These are phyloP conservation scores for Petunia hybrid DNA, from an alignment of 305 asterid species.

Conservation along the genomic window DNA sequence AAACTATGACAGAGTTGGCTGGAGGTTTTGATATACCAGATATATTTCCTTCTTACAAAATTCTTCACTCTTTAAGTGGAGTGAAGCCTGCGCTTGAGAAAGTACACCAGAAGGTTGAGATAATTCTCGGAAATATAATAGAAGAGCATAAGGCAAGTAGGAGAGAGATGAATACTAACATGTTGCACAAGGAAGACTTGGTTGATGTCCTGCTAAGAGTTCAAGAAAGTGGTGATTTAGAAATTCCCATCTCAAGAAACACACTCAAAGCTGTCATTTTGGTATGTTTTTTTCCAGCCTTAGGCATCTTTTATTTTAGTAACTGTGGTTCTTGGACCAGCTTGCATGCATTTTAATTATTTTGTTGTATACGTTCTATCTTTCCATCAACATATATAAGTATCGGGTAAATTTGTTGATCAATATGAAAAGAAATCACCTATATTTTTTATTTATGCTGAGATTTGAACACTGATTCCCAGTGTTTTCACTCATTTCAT, in stretches of 20 bases:
- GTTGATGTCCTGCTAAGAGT: slow-evolving; percentile 37
- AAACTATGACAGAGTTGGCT: not conserved
- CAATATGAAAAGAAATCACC: not conserved
- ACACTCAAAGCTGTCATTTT: slow-evolving; percentile 37
- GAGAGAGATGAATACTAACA: not conserved
- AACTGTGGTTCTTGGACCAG: not conserved
- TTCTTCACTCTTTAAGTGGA: slow-evolving; percentile 29
- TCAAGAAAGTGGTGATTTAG: slow-evolving; percentile 33
- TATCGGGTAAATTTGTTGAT: too few relatives aligned
- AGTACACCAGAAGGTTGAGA: slow-evolving; percentile 27
- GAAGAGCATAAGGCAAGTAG: slow-evolving; percentile 27
- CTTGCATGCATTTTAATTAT: too few relatives aligned
- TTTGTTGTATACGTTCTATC: too few relatives aligned
- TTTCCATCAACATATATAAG: too few relatives aligned
- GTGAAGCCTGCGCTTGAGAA: slow-evolving; percentile 25
- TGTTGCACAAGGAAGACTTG: slow-evolving; percentile 29
- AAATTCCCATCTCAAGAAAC: slow-evolving; percentile 19
- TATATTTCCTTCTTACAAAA: slow-evolving; percentile 36
- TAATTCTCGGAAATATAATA: slow-evolving; percentile 16
- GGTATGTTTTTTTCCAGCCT: slow-evolving; percentile 15
- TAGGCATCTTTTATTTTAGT: not conserved
- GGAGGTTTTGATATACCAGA: slow-evolving; percentile 33
- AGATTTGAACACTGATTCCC: not conserved
- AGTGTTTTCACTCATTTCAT: not conserved
- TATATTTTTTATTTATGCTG: not conserved